Percentiles rank a stretch among this genome's conserved stretches.
Evolutionary conservation across 1,284 basidiomycete genomes (phyloP).

Genomic region (Moesziomyces sp.): DNA sequence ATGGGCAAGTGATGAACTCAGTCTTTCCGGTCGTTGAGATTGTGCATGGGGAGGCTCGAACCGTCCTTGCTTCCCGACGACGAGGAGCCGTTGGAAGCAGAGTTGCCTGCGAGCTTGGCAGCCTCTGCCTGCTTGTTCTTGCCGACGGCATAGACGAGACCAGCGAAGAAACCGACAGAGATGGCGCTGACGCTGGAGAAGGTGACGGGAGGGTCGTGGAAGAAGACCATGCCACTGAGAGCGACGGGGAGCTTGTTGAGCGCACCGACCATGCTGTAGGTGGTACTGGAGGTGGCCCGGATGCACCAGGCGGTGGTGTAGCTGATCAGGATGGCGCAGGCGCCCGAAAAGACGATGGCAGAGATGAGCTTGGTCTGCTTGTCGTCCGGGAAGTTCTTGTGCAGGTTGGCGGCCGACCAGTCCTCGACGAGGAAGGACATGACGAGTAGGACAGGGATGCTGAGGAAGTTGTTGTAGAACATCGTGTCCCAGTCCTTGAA

Average conservation of each 20-base stretch:
- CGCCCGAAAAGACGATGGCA: constrained; percentile 93
- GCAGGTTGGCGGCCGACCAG: constrained; percentile 84
- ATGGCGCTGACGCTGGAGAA: constrained; percentile 89
- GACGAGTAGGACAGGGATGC: constrained; percentile 86
- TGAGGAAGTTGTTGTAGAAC: constrained; percentile 98
- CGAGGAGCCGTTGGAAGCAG: constrained; percentile 41
- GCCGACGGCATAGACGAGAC: constrained; percentile 62
- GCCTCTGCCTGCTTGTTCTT: constrained; percentile 66
- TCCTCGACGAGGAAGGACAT: constrained; percentile 89
- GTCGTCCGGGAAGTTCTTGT: constrained; percentile 86
- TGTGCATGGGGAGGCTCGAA: constrained; percentile 37
- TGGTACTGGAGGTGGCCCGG: constrained; percentile 93
- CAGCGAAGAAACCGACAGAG: constrained; percentile 88
- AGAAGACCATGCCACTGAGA: constrained; percentile 67
- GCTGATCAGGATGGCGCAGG: constrained; percentile 95
- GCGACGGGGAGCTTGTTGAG: constrained; percentile 98
- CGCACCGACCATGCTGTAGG: constrained; percentile 99
- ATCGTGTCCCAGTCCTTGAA: constrained; percentile 99
- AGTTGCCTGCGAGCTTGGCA: constrained; percentile 38
- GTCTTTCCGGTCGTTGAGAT: constrained; percentile 40
- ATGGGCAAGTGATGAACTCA: background rate
- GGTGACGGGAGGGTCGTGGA: constrained; percentile 80
- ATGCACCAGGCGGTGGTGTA: constrained; percentile 99
- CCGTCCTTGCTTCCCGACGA: constrained; percentile 24
- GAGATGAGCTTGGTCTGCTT: constrained; percentile 82